Evolutionary conservation across 192 early-diverging fungal genomes (phyloP).

Genomic region (Geranomyces variabilis): DNA sequence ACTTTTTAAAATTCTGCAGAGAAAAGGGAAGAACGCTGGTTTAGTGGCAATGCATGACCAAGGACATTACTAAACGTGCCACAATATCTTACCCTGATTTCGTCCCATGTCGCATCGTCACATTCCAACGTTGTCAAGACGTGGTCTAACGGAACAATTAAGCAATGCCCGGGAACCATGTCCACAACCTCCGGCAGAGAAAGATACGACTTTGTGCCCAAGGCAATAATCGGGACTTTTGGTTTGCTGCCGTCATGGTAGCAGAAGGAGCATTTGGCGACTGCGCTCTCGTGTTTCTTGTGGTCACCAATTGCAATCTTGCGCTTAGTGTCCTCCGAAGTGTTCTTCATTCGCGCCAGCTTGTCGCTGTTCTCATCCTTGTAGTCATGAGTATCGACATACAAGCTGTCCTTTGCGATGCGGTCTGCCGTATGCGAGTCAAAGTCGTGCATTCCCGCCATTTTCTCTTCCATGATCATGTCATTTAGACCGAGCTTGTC

Average conservation of each 20-base stretch:
- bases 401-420: conserved; percentile 71
- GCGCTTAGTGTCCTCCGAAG: conserved; percentile 68
- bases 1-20: conserved; percentile 90
- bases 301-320: conserved; percentile 70
- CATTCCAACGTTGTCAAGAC: conserved; percentile 77
- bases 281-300: conserved; percentile 61
- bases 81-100: conserved; percentile 82
- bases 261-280: conserved; percentile 79
- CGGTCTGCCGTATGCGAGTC: conserved; percentile 71
- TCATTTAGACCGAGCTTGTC: conserved; percentile 59
- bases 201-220: conserved; percentile 79
- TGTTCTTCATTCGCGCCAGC: conserved; percentile 62
- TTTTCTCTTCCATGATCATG: conserved; percentile 71
- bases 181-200: conserved; percentile 74
- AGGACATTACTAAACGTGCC: no score
- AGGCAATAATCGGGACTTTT: conserved; percentile 68
- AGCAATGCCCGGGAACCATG: conserved; percentile 83
- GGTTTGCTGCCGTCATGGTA: conserved; percentile 73
- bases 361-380: conserved; percentile 88
- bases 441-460: conserved; percentile 55
- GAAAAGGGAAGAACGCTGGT: no score
- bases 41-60: no score
- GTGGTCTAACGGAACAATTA: conserved; percentile 91
- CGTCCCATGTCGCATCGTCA: conserved; percentile 92
- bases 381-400: conserved; percentile 82